Conservation (phyloP, 768 basidiomycete species). For the Kwoniella bestiolae region DNA sequence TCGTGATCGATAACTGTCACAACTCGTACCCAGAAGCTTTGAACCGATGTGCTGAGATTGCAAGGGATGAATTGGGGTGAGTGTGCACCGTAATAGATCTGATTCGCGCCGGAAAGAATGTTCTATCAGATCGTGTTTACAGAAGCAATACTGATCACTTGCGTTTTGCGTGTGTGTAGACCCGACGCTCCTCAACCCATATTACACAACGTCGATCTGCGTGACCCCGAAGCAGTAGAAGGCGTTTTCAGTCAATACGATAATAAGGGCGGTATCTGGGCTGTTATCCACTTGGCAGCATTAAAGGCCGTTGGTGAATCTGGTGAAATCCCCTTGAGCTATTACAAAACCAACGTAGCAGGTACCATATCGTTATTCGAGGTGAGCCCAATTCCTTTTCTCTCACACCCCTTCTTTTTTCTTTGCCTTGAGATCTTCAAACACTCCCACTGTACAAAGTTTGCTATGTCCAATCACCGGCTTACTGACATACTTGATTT, state of each 20-base stretch:
- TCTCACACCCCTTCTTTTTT: background rate
- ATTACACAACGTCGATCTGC: conserved; percentile 69
- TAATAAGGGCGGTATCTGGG: conserved; percentile 89
- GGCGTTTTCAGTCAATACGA: conserved; percentile 77
- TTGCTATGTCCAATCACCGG: too few species aligned
- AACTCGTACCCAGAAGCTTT: conserved; percentile 83
- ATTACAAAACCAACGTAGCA: conserved; percentile 91
- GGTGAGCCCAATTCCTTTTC: conserved; percentile 43
- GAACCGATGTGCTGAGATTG: conserved; percentile 72
- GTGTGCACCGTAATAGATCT: background rate
- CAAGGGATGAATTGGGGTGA: conserved; percentile 68
- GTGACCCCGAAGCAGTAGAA: conserved; percentile 70
- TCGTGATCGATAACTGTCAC: conserved; percentile 92
- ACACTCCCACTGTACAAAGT: background rate
- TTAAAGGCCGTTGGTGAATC: conserved; percentile 98
- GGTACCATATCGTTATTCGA: conserved; percentile 80
- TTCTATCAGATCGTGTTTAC: background rate
- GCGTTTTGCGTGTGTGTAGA: conserved; percentile 17
- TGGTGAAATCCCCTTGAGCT: conserved; percentile 85
- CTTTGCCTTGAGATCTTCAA: background rate
- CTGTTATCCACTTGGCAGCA: conserved; percentile 93
- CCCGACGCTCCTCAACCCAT: conserved; percentile 44
- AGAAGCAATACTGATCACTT: background rate
- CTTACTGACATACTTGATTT: too few species aligned
- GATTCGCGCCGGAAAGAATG: background rate